Evolutionary conservation across 2,329 filamentous ascomycete species (phyloP).

Genomic region (Neofusicoccum laricinum): DNA sequence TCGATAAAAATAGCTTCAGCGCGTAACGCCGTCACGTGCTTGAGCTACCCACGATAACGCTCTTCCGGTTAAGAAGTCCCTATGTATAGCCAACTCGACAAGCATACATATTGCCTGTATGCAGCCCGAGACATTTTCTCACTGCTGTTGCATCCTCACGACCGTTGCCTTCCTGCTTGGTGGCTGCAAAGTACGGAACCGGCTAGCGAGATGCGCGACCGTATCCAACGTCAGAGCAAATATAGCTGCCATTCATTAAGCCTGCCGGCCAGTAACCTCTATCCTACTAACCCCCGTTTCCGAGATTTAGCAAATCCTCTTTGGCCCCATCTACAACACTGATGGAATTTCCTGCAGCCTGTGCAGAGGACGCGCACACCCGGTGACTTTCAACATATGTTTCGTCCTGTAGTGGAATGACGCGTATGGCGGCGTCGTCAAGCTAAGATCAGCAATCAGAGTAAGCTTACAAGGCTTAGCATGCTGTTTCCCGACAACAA

Average conservation of each 20-base stretch:
- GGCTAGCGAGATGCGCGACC: background rate
- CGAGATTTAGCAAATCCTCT: background rate
- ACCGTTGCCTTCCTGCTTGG: background rate
- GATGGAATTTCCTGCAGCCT: background rate
- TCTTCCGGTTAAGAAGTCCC: background rate
- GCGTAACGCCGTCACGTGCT: background rate
- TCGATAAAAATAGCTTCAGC: conserved; percentile 10
- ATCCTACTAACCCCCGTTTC: background rate
- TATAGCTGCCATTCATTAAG: background rate
- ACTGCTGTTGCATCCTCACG: background rate
- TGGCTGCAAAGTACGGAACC: background rate
- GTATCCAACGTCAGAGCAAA: conserved; percentile 5
- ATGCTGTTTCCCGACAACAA: background rate
- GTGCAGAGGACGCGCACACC: background rate
- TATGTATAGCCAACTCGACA: background rate
- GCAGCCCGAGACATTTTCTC: background rate
- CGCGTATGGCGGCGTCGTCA: background rate
- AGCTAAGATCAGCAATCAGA: background rate
- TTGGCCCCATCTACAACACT: background rate
- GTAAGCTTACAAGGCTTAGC: conserved; percentile 14
- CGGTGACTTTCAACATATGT: background rate
- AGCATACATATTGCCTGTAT: background rate
- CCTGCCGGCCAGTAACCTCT: background rate
- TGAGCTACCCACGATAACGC: background rate
- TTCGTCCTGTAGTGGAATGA: background rate